phyloP scores from a whole-genome alignment of 345 rosid species.

The Rhizophora apiculata region DNA sequence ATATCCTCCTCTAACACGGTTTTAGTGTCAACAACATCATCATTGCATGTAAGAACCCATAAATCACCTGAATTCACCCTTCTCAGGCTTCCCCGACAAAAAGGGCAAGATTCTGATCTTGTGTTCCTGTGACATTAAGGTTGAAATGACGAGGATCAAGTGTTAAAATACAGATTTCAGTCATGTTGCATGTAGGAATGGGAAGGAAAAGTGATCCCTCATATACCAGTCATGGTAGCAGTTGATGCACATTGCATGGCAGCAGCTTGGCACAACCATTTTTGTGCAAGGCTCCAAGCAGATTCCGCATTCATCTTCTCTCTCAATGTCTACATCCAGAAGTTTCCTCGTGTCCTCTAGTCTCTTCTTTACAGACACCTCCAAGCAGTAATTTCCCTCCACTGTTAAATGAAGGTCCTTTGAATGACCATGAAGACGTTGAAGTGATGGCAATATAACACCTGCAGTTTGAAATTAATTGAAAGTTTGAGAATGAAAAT shows the following conservation, averaged over 20 bases:
- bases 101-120: slow-evolving; percentile 31
- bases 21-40: slow-evolving; percentile 27
- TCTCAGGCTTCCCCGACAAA: slow-evolving; percentile 33
- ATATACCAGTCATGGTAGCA: slow-evolving; percentile 32
- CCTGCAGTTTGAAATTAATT: slow-evolving; percentile 19
- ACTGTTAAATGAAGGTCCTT: slow-evolving; percentile 3
- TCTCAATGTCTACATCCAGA: slow-evolving; percentile 16
- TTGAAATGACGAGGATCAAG: background rate
- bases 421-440: slow-evolving; percentile 21
- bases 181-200: background rate
- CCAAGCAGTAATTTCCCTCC: slow-evolving; percentile 14
- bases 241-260: slow-evolving; percentile 33
- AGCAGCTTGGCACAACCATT: slow-evolving; percentile 33
- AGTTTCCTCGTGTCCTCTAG: slow-evolving; percentile 20
- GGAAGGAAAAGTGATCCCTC: background rate
- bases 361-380: slow-evolving; percentile 22
- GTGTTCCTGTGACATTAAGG: slow-evolving; percentile 22
- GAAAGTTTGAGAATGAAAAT: background rate
- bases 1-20: slow-evolving; percentile 23
- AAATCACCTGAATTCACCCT: slow-evolving; percentile 31
- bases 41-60: slow-evolving; percentile 31
- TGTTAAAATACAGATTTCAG: background rate
- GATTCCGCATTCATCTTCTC: slow-evolving; percentile 39
- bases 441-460: slow-evolving; percentile 32
- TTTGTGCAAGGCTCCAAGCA: slow-evolving; percentile 36